Evolutionary conservation across 192 early-diverging fungal genomes (phyloP), one percentile per base, ranked within the genome.

Genomic region (Obelidium mucronatum): DNA sequence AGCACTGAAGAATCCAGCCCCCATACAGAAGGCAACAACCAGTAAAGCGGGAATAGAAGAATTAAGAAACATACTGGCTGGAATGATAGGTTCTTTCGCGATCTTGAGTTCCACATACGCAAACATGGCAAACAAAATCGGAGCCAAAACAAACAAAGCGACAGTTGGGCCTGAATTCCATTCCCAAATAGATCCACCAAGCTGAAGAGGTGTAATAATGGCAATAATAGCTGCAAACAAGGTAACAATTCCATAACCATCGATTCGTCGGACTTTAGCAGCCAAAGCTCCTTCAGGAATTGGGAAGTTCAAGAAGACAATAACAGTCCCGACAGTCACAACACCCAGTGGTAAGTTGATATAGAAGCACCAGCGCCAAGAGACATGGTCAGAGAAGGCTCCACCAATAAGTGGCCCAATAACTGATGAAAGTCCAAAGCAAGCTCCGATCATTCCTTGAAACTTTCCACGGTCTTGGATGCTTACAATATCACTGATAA

Each of bases 401-500:
- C 94, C 94, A 63, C 94, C 94, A 22, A 94, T 66, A 17, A 94
- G 82, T 1, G 94, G 93, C 5, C 94, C 94, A 1, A 94, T 60
- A 1, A 93, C 88, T 3, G 90, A 88, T 15, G 92, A 90, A 39
- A 92, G 66, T 5, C 90, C 92, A 84, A 93, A 90, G 0, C 88
- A 88, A 55, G 88, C 90, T 31, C 91, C 91, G 19, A 93, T 89
- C 39, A 94, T 73, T 24, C 90, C 86, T 77, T 93, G 89, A 71
- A 91, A 94, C 76, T 92, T 94, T 44, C 92, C 91, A n/a, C 93
- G 80, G 66, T 96, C 87, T 37, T 92, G 87, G 34, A 74, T 66
- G 5, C 56, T 56, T 35, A 63, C 52, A 44, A 72, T 44, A 36
- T 62, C 67, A 59, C 37, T 26, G 58, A 71, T 42, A 24, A 60